Base-by-base conservation (phyloP, 2,329 filamentous ascomycete genomes). In the Aureobasidium sp. region DNA sequence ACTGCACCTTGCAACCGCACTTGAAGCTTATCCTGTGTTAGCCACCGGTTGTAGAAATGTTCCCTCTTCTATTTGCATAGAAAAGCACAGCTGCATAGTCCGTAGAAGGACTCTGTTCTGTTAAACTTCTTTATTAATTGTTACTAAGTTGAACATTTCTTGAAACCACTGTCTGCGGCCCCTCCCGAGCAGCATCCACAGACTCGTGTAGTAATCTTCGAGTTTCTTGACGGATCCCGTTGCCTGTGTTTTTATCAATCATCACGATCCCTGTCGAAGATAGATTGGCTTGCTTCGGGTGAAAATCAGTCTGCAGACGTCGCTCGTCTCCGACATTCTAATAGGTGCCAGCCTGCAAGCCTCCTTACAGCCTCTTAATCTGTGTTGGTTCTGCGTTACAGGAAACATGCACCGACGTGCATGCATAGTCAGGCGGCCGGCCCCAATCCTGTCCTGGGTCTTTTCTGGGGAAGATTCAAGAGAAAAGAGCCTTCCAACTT, bases 381-480 rank as follows among this genome's bases (percentile, higher is more conserved):
- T 44, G 39, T 53, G 16, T 25, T 53, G 52, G 52, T 57, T 45
- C 25, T 45, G 53, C 53, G 41, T 57, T 36, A 57, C 53, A 57
- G 53, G 29, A 57, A 57, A 45, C 39, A 44, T 57, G 53, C 52
- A 55, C 21, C 29, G 27, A 44, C 37, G 37, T 44, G 52, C 39
- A 55, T 53, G 50, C 52, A 57, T 45, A 34, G 53, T 45, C 39
- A 45, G 53, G 53, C 53, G 53, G 53, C 13, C 53, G 53, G 53
- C 53, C 30, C 53, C 39, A 57, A 45, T 16, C 41, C 25, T 45
- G 53, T 32, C 29, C 53, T 57, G 32, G n/a, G n/a, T 36, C 16
- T 25, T 25, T 21, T 21, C 21, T 21, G 34, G 49, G 34, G n/a
- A 8, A 54, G 25, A 15, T 9, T 57, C 53, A 29, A 32, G 27